Evolutionary conservation across 2,329 filamentous ascomycete species (phyloP).

Genomic region (Orbilia ellipsospora): DNA sequence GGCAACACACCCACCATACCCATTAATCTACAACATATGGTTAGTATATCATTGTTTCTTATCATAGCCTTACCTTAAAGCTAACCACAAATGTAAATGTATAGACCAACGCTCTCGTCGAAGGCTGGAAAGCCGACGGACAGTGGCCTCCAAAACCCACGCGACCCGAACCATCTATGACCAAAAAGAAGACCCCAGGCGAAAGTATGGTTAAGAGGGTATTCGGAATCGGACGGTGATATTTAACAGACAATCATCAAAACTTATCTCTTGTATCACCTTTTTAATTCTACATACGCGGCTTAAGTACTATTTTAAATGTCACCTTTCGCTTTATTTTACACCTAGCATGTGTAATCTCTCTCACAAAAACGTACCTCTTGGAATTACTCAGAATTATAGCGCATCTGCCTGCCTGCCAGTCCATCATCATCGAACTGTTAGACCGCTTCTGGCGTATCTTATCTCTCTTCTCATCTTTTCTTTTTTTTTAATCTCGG

Average conservation of each 20-base stretch:
- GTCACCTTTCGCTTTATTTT: too few relatives aligned
- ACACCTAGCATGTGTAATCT: constrained; percentile 1
- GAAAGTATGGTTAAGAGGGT: constrained; percentile 54
- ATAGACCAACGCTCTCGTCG: constrained; percentile 57
- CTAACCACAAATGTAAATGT: neutral
- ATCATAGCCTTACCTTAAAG: neutral
- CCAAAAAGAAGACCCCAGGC: constrained; percentile 53
- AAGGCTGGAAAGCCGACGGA: constrained; percentile 59
- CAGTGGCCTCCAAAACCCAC: constrained; percentile 58
- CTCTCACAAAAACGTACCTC: neutral
- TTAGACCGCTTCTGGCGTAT: neutral
- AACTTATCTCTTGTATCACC: too few relatives aligned
- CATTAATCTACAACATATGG: constrained; percentile 58
- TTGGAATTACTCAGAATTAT: neutral
- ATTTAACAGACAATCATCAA: neutral
- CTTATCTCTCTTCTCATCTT: neutral
- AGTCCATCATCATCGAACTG: too few relatives aligned
- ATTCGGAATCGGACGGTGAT: constrained; percentile 54
- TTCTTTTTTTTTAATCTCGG: neutral
- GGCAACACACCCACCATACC: constrained; percentile 57
- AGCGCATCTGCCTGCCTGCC: neutral
- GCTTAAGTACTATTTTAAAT: too few relatives aligned
- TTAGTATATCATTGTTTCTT: constrained; percentile 13
- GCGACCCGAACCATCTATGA: constrained; percentile 57
- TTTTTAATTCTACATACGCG: too few relatives aligned